A percentile compares a stretch with the other conserved stretches of the same genome.
These are phyloP conservation scores for Sphaceloma murrayae DNA, from an alignment of 2,329 filamentous ascomycete genomes.

Conservation along the genomic window DNA sequence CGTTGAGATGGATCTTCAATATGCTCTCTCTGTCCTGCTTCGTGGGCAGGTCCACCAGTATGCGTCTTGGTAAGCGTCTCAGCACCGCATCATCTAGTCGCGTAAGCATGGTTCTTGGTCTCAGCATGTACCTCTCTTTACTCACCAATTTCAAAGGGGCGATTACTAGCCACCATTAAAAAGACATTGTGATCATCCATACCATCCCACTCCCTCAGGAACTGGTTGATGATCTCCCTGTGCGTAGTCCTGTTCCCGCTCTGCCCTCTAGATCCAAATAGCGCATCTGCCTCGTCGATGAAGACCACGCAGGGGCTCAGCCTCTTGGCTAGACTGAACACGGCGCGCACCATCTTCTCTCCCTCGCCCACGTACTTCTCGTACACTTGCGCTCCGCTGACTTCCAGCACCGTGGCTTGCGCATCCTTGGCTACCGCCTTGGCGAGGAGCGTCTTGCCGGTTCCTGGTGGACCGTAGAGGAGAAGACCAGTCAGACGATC, in stretches of 20 bases:
- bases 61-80: conserved; percentile 60
- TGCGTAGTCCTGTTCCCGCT: conserved; percentile 59
- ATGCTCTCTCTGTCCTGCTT: conserved; percentile 58
- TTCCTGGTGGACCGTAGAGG: conserved; percentile 92
- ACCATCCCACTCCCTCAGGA: conserved; percentile 93
- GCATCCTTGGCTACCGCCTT: conserved; percentile 57
- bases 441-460: conserved; percentile 72
- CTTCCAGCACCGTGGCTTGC: conserved; percentile 65
- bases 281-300: conserved; percentile 90
- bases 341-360: conserved; percentile 88
- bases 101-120: neutral
- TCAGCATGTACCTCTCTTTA: neutral
- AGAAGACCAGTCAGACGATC: conserved; percentile 87
- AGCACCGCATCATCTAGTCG: conserved; percentile 73
- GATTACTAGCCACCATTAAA: conserved; percentile 96
- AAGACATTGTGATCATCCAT: conserved; percentile 73
- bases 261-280: conserved; percentile 68
- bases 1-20: conserved; percentile 59
- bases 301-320: conserved; percentile 88
- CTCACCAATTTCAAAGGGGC: conserved; percentile 61
- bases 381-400: conserved; percentile 83
- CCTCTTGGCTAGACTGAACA: conserved; percentile 86
- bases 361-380: conserved; percentile 95
- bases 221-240: conserved; percentile 91
- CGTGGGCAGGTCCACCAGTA: conserved; percentile 64